Percentiles rank a stretch among this genome's conserved stretches.
Conservation (phyloP, 73 alveolate genomes). For the Stentor roeselii region DNA sequence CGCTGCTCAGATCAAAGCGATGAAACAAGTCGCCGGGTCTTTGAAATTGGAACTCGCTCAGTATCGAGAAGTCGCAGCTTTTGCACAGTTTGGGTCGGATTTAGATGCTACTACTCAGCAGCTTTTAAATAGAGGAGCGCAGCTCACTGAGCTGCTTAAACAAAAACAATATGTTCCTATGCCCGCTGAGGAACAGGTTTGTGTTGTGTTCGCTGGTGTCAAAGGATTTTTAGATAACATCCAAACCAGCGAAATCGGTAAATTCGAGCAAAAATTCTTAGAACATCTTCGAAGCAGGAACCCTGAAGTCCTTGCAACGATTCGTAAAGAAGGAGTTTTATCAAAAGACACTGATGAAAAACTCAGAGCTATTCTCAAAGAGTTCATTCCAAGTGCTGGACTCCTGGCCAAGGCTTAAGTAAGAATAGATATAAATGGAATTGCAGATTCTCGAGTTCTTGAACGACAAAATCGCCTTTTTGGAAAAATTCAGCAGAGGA, state of each 20-base stretch:
- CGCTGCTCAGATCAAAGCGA: conserved; percentile 92
- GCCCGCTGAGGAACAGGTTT: conserved; percentile 93
- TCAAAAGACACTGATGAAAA: conserved; percentile 56
- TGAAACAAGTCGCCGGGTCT: conserved; percentile 89
- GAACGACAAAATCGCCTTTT: too few relatives aligned
- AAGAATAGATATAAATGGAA: too few relatives aligned
- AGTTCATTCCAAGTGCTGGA: conserved; percentile 70
- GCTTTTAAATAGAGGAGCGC: conserved; percentile 89
- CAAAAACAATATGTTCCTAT: conserved; percentile 86
- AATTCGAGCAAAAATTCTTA: conserved; percentile 73
- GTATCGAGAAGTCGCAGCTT: conserved; percentile 97
- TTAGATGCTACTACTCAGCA: conserved; percentile 96
- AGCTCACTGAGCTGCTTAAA: conserved; percentile 80
- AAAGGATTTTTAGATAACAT: conserved; percentile 92
- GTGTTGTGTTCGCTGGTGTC: conserved; percentile 94
- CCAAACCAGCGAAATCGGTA: conserved; percentile 75
- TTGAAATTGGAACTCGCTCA: conserved; percentile 86
- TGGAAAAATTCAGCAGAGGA: too few relatives aligned
- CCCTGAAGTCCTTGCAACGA: conserved; percentile 68
- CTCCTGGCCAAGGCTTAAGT: conserved; percentile 36
- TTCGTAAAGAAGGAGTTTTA: conserved; percentile 45
- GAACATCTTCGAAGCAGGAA: conserved; percentile 64
- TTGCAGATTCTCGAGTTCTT: too few relatives aligned
- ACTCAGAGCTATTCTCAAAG: conserved; percentile 60
- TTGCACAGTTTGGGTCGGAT: conserved; percentile 96